Base-by-base conservation (phyloP, 1,139 yeast species). In the Saccharomyces hybrid region DNA sequence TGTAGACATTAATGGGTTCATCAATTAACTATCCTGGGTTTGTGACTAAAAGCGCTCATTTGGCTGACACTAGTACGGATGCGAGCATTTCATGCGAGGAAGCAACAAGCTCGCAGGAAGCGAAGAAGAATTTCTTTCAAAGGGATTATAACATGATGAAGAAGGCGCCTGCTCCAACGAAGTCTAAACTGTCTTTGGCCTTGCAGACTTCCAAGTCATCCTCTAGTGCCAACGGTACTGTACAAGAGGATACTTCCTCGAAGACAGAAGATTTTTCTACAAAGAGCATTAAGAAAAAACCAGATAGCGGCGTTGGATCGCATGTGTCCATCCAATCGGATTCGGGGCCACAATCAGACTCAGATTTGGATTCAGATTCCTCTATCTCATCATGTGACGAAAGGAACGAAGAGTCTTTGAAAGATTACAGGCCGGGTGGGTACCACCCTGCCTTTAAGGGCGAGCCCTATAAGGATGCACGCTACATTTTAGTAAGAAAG, bases 361-460 rank as follows among this genome's bases (percentile, higher is more conserved):
- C 25, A 11, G 25, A 38, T 11, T 19, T n/a, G 25, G 26, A 38
- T 9, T 16, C 44, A 11, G 44, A 38, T 19, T 38, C 44, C 13
- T 38, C 44, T 9, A 19, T 38, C 6, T 38, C 70, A 1, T 70
- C 71, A 2, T 71, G 71, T 44, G 76, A 72, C 50, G 71, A 69
- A 51, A 78, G 77, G 49, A 79, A 80, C 57, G 95, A 86, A 67
- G 95, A 86, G 67, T 82, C 81, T 57, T 75, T 77, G 28, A 76
- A 78, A 52, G 93, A 86, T 65, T 86, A 86, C 68, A 79, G 78
- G 55, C 80, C 79, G 13, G 93, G 93, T 19, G 95, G 95, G 0
- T 86, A 86, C 67, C 93, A 86, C 65, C 90, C 95, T 0, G 86
- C 89, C 5, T 82, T 67, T 62, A 79, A 83, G 55, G 91, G 93